Percentiles rank a stretch among this genome's conserved stretches.
Evolutionary conservation across 257 asterid genomes (phyloP).

Genomic region (Fraxinus quadrangulata): DNA sequence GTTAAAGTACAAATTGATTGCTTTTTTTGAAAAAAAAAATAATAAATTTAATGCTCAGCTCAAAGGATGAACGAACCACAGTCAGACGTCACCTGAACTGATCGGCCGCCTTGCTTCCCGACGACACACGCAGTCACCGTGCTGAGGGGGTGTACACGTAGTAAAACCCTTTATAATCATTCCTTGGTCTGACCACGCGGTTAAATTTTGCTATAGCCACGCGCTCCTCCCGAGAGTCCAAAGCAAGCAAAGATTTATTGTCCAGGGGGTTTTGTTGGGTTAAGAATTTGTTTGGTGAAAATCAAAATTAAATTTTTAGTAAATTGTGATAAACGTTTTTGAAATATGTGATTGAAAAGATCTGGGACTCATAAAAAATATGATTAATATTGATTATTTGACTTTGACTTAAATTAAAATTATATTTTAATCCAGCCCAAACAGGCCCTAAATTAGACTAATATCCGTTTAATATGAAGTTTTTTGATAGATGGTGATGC

Average conservation of each 20-base stretch:
- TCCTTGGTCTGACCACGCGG: constrained; percentile 27
- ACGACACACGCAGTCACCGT: constrained; percentile 24
- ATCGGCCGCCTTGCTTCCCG: constrained; percentile 25
- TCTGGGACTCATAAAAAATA: too few species aligned
- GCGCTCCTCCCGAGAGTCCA: background rate
- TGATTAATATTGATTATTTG: too few species aligned
- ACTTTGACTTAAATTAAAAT: too few species aligned
- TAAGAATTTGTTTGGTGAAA: too few species aligned
- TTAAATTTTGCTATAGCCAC: background rate
- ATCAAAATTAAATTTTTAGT: too few species aligned
- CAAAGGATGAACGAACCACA: constrained; percentile 27
- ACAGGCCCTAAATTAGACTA: too few species aligned
- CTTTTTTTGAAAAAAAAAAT: background rate
- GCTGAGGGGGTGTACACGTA: background rate
- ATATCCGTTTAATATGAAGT: too few species aligned
- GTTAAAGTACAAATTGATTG: background rate
- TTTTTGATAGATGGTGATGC: too few species aligned
- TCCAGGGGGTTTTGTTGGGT: background rate
- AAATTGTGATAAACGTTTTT: too few species aligned
- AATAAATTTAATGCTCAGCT: constrained; percentile 10
- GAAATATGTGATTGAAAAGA: too few species aligned
- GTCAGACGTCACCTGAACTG: constrained; percentile 25
- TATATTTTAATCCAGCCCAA: too few species aligned
- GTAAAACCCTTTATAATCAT: too few species aligned
- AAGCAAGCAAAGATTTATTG: background rate